Conservation (phyloP, 2,329 filamentous ascomycete species). For the Phyllachora maydis region DNA sequence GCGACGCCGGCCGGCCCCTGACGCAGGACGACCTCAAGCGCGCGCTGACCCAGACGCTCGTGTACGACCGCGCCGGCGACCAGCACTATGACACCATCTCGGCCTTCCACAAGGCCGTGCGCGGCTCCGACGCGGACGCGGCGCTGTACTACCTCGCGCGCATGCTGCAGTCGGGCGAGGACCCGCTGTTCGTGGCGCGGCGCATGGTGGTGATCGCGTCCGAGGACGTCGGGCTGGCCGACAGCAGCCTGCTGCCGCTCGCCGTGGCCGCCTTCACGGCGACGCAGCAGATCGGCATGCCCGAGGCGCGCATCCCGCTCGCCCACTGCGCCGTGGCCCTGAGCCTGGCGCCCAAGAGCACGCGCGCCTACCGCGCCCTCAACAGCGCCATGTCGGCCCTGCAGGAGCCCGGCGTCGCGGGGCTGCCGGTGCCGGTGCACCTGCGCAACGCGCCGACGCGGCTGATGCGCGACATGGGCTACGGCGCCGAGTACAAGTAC, state of each 20-base stretch:
- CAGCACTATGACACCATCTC: conserved; percentile 97
- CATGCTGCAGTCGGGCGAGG: conserved; percentile 90
- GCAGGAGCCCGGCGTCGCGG: conserved; percentile 64
- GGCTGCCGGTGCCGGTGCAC: conserved; percentile 67
- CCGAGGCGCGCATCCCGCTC: conserved; percentile 81
- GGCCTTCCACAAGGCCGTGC: conserved; percentile 88
- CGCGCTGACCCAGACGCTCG: conserved; percentile 72
- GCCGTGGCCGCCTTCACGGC: conserved; percentile 76
- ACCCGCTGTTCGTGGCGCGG: conserved; percentile 78
- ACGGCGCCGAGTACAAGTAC: conserved; percentile 87
- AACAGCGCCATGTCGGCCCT: conserved; percentile 64
- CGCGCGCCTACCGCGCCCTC: conserved; percentile 63
- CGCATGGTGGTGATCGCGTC: conserved; percentile 89
- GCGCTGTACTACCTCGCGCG: conserved; percentile 85
- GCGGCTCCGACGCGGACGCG: conserved; percentile 71
- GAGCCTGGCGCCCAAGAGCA: conserved; percentile 66
- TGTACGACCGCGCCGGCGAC: conserved; percentile 88
- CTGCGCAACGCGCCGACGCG: conserved; percentile 80
- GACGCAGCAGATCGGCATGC: conserved; percentile 83
- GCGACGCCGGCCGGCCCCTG: conserved; percentile 25
- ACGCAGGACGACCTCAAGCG: conserved; percentile 63
- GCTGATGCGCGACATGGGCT: conserved; percentile 83
- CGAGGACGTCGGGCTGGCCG: conserved; percentile 82
- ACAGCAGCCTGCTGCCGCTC: conserved; percentile 63
- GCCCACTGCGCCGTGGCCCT: conserved; percentile 75